Conservation (phyloP, 1,139 yeast genomes). For the Saccharomyces hybrid region DNA sequence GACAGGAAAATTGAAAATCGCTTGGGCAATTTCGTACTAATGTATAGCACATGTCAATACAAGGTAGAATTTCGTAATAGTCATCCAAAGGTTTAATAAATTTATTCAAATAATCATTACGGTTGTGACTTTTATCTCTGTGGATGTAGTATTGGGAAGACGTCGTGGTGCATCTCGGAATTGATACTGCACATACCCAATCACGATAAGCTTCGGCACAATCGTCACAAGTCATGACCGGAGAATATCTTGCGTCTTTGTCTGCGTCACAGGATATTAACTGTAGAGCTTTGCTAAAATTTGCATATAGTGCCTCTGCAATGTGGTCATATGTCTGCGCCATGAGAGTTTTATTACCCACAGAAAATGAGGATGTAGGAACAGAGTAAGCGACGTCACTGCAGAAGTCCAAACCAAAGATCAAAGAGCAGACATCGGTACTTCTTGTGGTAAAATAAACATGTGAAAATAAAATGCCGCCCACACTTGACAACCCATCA, state of each 20-base stretch:
- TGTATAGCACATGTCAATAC: constrained; percentile 70
- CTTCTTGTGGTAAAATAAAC: constrained; percentile 56
- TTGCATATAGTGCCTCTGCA: constrained; percentile 49
- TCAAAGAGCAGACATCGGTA: constrained; percentile 56
- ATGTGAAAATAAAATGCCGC: constrained; percentile 60
- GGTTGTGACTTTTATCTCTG: constrained; percentile 46
- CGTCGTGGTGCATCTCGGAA: constrained; percentile 74
- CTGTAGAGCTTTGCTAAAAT: constrained; percentile 70
- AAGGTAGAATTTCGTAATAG: constrained; percentile 81
- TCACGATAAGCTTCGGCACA: constrained; percentile 67
- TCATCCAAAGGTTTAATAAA: constrained; percentile 49
- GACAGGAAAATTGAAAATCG: constrained; percentile 67
- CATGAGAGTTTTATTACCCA: constrained; percentile 28
- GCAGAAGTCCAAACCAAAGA: constrained; percentile 73
- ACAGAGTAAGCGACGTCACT: constrained; percentile 79
- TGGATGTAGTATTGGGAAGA: constrained; percentile 41
- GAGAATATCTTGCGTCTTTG: constrained; percentile 64
- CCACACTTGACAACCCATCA: constrained; percentile 36
- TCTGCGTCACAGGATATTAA: constrained; percentile 72
- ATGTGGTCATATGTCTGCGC: constrained; percentile 52
- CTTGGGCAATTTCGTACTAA: constrained; percentile 83
- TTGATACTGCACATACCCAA: constrained; percentile 86
- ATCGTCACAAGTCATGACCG: constrained; percentile 61
- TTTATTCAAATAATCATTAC: constrained; percentile 54
- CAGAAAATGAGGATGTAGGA: constrained; percentile 44